Base-by-base conservation (phyloP, 306 rosid species). In the Dicorynia guianensis region DNA sequence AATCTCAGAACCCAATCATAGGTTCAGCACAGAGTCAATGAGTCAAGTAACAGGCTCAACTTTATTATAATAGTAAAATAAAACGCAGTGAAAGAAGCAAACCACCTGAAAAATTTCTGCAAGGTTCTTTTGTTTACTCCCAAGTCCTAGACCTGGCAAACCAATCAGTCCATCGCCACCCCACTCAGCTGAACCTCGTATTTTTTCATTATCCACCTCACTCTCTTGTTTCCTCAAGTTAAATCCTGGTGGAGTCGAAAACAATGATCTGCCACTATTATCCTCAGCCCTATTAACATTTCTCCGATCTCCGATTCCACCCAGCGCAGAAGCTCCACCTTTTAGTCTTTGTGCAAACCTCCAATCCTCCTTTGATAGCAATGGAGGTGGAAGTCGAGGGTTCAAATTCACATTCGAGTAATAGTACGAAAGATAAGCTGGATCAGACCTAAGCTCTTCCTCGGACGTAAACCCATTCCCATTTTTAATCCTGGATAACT, bases 71-170 rank as follows among this genome's bases (percentile, higher is more conserved):
- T 15, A 15, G 17, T 52, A 52, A 43, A 43, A 43, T 43, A 13
- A 55, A 73, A 11, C 57, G 66, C 18, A 13, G 19, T 5, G n/a
- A 68, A 61, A 74, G 50, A 68, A 73, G 67, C 30, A 78, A 75
- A 69, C 76, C 78, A 95, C 99, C 99, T 95, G 97, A 72, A 95
- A 92, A 76, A 90, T 89, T 76, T 95, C 97, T 15, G 97, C 97
- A 75, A 91, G 83, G 78, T 96, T 94, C 76, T 88, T 93, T 34
- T 89, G 97, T 81, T 89, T 89, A 90, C 71, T 87, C 71, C 93
- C 85, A 75, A 89, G 96, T 36, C 97, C 98, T 15, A 93, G 74
- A 81, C 96, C 86, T 14, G 96, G 92, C 81, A 91, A 83, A 68
- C 98, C 98, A 79, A 91, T 91, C 57, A 93, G 79, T 57, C 96